phyloP scores from a whole-genome alignment of 495 filamentous ascomycete species.

The Penicillium longicatenatum region DNA sequence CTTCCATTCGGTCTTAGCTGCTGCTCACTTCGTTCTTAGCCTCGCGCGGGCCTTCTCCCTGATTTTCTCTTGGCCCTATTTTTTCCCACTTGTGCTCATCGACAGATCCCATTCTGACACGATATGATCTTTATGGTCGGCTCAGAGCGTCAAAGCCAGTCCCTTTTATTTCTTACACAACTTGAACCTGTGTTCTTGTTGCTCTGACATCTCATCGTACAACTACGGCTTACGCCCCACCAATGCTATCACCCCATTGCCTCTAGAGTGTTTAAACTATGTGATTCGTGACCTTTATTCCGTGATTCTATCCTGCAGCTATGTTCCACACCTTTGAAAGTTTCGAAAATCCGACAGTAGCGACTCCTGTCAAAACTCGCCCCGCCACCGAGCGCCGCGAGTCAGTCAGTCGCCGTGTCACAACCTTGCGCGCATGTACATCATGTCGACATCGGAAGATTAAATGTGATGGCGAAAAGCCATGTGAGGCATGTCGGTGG shows the following conservation, averaged over 20 bases:
- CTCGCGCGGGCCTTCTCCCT: slow-evolving; percentile 5
- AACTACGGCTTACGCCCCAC: background rate
- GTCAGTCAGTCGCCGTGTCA: slow-evolving; percentile 41
- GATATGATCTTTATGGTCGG: background rate
- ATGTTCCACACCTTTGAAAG: slow-evolving; percentile 51
- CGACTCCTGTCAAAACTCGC: slow-evolving; percentile 29
- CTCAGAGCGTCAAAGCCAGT: background rate
- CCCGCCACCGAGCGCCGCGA: slow-evolving; percentile 35
- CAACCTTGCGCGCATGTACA: slow-evolving; percentile 47
- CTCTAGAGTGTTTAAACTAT: slow-evolving; percentile 11
- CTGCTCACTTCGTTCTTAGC: slow-evolving; percentile 7
- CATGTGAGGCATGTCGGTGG: slow-evolving; percentile 50
- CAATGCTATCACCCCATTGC: background rate
- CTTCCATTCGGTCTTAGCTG: slow-evolving; percentile 15
- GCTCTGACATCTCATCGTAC: background rate
- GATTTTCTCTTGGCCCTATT: background rate
- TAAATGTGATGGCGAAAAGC: slow-evolving; percentile 50
- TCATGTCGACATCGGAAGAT: slow-evolving; percentile 52
- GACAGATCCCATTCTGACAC: background rate
- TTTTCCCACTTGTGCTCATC: background rate
- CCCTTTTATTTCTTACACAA: background rate
- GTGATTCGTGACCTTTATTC: slow-evolving; percentile 13
- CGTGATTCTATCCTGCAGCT: slow-evolving; percentile 10
- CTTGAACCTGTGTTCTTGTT: background rate
- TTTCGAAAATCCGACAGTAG: slow-evolving; percentile 36